These are phyloP conservation scores for Nothophytophthora sp. DNA, from an alignment of 352 stramenopile species.

Conservation along the genomic window DNA sequence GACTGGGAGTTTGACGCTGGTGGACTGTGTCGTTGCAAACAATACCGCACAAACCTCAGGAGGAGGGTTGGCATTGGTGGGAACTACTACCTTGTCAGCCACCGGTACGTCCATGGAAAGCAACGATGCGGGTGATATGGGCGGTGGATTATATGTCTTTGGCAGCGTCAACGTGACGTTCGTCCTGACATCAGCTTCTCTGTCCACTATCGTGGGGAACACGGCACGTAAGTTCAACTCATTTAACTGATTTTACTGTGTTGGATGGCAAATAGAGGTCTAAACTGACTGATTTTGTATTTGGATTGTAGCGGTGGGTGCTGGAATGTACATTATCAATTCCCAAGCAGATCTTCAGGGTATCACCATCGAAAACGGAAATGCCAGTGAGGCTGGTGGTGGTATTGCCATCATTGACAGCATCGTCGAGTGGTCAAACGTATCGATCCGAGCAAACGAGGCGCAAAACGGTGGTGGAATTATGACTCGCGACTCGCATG, in stretches of 20 bases:
- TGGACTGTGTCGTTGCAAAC: conserved; percentile 6
- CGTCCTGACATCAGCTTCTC: background rate
- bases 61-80: conserved; percentile 15
- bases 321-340: conserved; percentile 27
- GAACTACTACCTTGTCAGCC: background rate
- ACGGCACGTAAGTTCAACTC: conserved; percentile 19
- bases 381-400: conserved; percentile 14
- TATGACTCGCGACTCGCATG: conserved; percentile 6
- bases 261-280: background rate
- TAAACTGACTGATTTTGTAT: background rate
- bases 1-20: conserved; percentile 11
- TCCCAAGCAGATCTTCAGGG: conserved; percentile 10
- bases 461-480: conserved; percentile 25
- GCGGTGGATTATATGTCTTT: conserved; percentile 17
- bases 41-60: conserved; percentile 15
- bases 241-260: background rate
- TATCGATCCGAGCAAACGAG: conserved; percentile 18
- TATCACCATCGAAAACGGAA: conserved; percentile 10
- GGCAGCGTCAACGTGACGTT: conserved; percentile 14
- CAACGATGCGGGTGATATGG: conserved; percentile 10
- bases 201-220: conserved; percentile 22
- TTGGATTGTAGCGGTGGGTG: conserved; percentile 25
- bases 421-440: conserved; percentile 8
- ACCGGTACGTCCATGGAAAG: conserved; percentile 9
- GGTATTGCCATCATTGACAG: conserved; percentile 24